Percentiles rank a stretch among this genome's conserved stretches.
These are phyloP conservation scores for Fusarium sp. DNA, from an alignment of 2,329 filamentous ascomycete species.

Conservation along the genomic window DNA sequence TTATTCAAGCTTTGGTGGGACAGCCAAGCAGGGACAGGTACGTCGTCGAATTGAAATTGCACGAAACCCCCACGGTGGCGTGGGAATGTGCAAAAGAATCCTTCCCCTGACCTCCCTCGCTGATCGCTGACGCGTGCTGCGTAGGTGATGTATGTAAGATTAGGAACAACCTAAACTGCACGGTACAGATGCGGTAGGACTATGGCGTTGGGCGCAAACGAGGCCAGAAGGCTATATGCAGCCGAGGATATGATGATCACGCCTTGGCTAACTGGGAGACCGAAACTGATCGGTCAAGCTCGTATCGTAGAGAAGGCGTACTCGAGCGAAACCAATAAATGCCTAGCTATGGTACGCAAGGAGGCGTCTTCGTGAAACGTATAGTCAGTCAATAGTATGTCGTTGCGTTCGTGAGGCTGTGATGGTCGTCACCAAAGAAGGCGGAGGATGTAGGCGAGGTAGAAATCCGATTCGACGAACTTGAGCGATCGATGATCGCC, in stretches of 20 bases:
- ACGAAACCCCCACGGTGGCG: constrained; percentile 44
- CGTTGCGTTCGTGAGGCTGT: constrained; percentile 38
- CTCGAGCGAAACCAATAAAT: constrained; percentile 45
- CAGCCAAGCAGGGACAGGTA: constrained; percentile 48
- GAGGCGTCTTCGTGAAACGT: constrained; percentile 46
- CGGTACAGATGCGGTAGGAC: constrained; percentile 40
- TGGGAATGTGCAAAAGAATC: constrained; percentile 34
- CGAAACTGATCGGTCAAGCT: constrained; percentile 49
- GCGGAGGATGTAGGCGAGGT: constrained; percentile 27
- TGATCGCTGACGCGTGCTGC: constrained; percentile 28
- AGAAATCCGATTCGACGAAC: constrained; percentile 37
- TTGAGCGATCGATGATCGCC: constrained; percentile 35
- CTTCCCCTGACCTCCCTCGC: constrained; percentile 32
- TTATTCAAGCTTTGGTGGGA: constrained; percentile 51
- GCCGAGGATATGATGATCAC: constrained; percentile 45
- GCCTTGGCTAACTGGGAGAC: constrained; percentile 39
- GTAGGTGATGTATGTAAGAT: constrained; percentile 39
- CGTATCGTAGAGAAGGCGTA: constrained; percentile 50
- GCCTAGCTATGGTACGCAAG: constrained; percentile 42
- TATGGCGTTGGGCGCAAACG: constrained; percentile 43
- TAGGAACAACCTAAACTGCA: constrained; percentile 20
- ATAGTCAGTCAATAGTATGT: constrained; percentile 42
- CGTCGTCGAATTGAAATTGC: constrained; percentile 39
- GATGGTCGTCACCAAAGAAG: constrained; percentile 38
- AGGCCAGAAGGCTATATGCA: constrained; percentile 43